phyloP scores from a whole-genome alignment of 1,284 basidiomycete genomes.

The Cutaneotrichosporon curvatum region DNA sequence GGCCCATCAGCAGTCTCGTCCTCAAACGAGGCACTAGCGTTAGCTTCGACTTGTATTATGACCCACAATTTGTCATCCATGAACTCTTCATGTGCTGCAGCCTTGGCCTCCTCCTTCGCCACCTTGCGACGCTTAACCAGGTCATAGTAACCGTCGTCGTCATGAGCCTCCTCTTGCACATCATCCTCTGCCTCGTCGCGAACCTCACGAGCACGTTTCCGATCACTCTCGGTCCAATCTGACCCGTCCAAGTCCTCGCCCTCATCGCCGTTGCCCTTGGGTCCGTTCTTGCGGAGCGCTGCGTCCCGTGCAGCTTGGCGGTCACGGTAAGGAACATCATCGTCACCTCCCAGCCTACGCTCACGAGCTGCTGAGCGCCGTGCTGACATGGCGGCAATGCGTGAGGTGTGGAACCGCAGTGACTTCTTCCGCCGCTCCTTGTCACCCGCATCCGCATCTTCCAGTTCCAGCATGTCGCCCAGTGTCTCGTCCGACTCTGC shows the following conservation, averaged over 20 bases:
- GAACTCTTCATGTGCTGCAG: conserved; percentile 66
- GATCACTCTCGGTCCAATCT: conserved; percentile 50
- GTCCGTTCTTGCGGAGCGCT: conserved; percentile 47
- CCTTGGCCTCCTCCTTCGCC: conserved; percentile 68
- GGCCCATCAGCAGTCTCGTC: conserved; percentile 55
- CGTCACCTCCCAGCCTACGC: conserved; percentile 60
- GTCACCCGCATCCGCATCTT: conserved; percentile 66
- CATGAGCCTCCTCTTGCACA: conserved; percentile 37
- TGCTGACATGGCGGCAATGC: conserved; percentile 70
- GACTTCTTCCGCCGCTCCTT: conserved; percentile 71
- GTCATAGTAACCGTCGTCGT: conserved; percentile 70
- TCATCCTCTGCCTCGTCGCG: conserved; percentile 49
- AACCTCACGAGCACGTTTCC: conserved; percentile 48
- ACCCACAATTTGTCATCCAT: conserved; percentile 59
- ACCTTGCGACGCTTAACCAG: conserved; percentile 68
- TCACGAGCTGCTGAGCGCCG: conserved; percentile 60
- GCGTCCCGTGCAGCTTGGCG: conserved; percentile 48
- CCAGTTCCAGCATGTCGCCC: conserved; percentile 66
- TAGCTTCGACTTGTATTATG: background rate
- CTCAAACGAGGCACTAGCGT: conserved; percentile 51
- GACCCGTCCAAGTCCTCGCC: conserved; percentile 45
- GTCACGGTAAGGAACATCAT: conserved; percentile 56
- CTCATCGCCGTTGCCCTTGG: conserved; percentile 20
- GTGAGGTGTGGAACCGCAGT: conserved; percentile 82
- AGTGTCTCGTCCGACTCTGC: conserved; percentile 54